A percentile compares a stretch with the other conserved stretches of the same genome.
Conservation (phyloP, 2,329 filamentous ascomycete genomes). For the Metarhizium brunneum region DNA sequence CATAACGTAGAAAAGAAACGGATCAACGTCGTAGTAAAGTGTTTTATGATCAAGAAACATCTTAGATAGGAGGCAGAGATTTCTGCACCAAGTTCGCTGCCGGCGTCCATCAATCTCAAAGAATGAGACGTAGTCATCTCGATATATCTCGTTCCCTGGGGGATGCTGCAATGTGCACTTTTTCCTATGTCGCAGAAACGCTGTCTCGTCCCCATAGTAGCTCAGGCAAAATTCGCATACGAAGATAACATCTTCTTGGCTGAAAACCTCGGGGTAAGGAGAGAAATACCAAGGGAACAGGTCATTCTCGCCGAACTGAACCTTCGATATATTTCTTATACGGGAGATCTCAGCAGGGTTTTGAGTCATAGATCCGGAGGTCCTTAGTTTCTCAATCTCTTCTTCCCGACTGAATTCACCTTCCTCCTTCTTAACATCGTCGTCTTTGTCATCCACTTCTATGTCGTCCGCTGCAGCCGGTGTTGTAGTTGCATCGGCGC, state of each 20-base stretch:
- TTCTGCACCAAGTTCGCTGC: constrained; percentile 93
- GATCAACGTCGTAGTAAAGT: constrained; percentile 98
- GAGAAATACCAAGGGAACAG: constrained; percentile 99
- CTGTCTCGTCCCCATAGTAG: constrained; percentile 77
- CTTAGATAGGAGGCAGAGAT: constrained; percentile 87
- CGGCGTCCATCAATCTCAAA: constrained; percentile 95
- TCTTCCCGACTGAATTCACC: constrained; percentile 67
- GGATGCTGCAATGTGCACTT: constrained; percentile 92
- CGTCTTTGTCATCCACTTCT: constrained; percentile 43
- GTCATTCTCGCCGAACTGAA: constrained; percentile 88
- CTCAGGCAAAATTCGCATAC: constrained; percentile 96
- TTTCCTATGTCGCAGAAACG: constrained; percentile 74
- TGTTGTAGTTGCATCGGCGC: constrained; percentile 33
- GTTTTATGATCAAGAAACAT: constrained; percentile 98
- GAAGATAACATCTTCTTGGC: constrained; percentile 81
- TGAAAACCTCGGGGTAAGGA: constrained; percentile 84
- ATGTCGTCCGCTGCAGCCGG: constrained; percentile 40
- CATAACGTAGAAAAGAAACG: constrained; percentile 98
- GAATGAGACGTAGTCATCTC: constrained; percentile 87
- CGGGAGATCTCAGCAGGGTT: constrained; percentile 95
- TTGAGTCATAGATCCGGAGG: constrained; percentile 95
- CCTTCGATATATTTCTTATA: constrained; percentile 85
- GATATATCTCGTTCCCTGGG: constrained; percentile 96
- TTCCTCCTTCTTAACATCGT: constrained; percentile 36
- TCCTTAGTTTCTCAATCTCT: constrained; percentile 92